phyloP scores from a whole-genome alignment of 495 filamentous ascomycete species.

The Astrocystis sublimbata region DNA sequence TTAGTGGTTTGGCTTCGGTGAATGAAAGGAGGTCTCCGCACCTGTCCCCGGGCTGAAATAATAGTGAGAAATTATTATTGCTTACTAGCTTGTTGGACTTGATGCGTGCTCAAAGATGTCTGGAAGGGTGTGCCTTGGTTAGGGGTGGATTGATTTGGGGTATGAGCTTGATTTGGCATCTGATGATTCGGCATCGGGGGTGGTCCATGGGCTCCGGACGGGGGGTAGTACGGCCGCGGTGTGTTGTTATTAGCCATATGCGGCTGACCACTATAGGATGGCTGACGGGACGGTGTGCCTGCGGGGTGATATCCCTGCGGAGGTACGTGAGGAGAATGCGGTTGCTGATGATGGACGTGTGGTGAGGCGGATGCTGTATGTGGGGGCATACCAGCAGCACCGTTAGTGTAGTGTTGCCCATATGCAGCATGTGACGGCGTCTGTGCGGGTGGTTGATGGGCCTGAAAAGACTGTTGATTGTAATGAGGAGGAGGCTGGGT shows the following conservation, averaged over 20 bases:
- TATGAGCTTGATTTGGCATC: slow-evolving; percentile 25
- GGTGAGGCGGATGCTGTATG: slow-evolving; percentile 33
- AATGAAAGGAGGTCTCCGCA: not conserved
- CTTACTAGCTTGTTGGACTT: slow-evolving; percentile 31
- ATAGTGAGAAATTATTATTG: not conserved
- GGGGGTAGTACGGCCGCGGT: slow-evolving; percentile 28
- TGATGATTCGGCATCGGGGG: slow-evolving; percentile 30
- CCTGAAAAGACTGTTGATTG: slow-evolving; percentile 39
- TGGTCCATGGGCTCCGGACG: slow-evolving; percentile 18
- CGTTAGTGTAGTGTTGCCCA: slow-evolving; percentile 30
- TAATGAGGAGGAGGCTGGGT: slow-evolving; percentile 32
- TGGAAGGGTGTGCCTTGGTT: slow-evolving; percentile 25
- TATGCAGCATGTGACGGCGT: slow-evolving; percentile 34
- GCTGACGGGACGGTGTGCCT: slow-evolving; percentile 32
- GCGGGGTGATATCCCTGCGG: slow-evolving; percentile 29
- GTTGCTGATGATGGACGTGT: slow-evolving; percentile 34
- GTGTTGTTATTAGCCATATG: slow-evolving; percentile 27
- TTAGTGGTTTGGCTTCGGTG: slow-evolving; percentile 22
- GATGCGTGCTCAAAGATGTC: slow-evolving; percentile 29
- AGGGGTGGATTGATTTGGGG: slow-evolving; percentile 31
- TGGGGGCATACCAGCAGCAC: slow-evolving; percentile 21
- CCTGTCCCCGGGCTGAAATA: not conserved
- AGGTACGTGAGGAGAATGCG: slow-evolving; percentile 25
- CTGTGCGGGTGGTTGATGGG: slow-evolving; percentile 31
- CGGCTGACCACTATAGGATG: slow-evolving; percentile 37